Percentiles rank a stretch among this genome's conserved stretches.
Evolutionary conservation across 352 stramenopile species (phyloP).

Genomic region (Pythium graminicola): DNA sequence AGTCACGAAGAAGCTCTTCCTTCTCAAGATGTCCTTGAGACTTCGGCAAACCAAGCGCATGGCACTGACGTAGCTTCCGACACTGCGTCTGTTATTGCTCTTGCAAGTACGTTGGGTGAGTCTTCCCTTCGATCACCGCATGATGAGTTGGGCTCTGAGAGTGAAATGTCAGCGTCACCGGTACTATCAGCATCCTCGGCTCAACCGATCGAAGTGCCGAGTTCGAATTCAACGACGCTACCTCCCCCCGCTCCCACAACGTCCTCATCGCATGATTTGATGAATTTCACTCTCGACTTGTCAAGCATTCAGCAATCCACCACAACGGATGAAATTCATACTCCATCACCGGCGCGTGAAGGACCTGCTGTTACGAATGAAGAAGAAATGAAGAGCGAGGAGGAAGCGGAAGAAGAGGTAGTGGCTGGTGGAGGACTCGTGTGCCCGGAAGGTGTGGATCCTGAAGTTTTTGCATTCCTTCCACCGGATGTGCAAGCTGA

Average conservation of each 20-base stretch:
- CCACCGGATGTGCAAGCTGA: slow-evolving; percentile 96
- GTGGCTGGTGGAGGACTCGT: slow-evolving; percentile 18
- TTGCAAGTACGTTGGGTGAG: slow-evolving; percentile 78
- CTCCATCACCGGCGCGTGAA: no score
- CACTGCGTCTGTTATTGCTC: slow-evolving; percentile 70
- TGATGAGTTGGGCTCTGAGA: slow-evolving; percentile 45
- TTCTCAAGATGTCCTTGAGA: background rate
- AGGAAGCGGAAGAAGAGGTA: slow-evolving; percentile 12
- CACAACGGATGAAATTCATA: background rate
- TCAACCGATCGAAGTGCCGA: background rate
- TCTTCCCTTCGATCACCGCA: slow-evolving; percentile 70
- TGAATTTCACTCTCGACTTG: slow-evolving; percentile 83
- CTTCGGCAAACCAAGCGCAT: background rate
- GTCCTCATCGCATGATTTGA: slow-evolving; percentile 38
- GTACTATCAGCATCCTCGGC: slow-evolving; percentile 1
- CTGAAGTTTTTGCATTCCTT: slow-evolving; percentile 94
- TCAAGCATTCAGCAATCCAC: slow-evolving; percentile 32
- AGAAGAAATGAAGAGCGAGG: slow-evolving; percentile 19
- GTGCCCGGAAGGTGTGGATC: slow-evolving; percentile 94
- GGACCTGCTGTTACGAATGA: slow-evolving; percentile 4
- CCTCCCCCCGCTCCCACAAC: slow-evolving; percentile 31
- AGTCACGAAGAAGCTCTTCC: background rate
- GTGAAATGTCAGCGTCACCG: slow-evolving; percentile 28
- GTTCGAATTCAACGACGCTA: slow-evolving; percentile 9
- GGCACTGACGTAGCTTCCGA: slow-evolving; percentile 33